A percentile compares a stretch with the other conserved stretches of the same genome.
Evolutionary conservation across 352 stramenopile genomes (phyloP).

Genomic region (Globisporangium cystogenes): DNA sequence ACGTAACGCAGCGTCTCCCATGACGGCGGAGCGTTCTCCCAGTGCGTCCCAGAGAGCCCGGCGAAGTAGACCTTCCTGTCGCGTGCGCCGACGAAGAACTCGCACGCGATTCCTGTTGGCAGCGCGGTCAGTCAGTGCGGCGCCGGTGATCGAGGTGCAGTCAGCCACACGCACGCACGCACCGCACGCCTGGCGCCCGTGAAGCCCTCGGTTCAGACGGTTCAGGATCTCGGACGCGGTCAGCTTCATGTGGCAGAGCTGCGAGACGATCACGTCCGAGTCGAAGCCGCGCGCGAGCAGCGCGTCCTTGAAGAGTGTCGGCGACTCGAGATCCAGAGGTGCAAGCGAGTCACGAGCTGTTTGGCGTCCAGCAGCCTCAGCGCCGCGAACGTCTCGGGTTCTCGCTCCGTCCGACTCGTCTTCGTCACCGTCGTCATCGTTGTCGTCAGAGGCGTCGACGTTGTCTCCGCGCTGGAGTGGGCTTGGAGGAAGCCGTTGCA

Average conservation of each 20-base stretch:
- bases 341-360: not conserved
- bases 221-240: constrained; percentile 48
- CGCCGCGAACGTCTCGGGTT: not conserved
- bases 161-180: constrained; percentile 4
- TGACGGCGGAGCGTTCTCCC: constrained; percentile 25
- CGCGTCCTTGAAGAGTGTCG: constrained; percentile 10
- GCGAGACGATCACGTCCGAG: constrained; percentile 29
- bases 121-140: not conserved
- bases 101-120: constrained; percentile 30
- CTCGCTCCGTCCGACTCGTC: not conserved
- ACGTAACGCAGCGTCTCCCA: constrained; percentile 32
- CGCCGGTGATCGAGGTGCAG: not conserved
- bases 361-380: not conserved
- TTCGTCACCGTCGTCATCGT: constrained; percentile 4
- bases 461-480: not conserved
- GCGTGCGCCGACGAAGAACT: constrained; percentile 45
- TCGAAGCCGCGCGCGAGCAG: constrained; percentile 31
- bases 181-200: constrained; percentile 26
- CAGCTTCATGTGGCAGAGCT: constrained; percentile 52
- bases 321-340: constrained; percentile 11
- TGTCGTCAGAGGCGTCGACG: not conserved
- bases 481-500: not conserved
- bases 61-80: constrained; percentile 35
- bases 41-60: constrained; percentile 40
- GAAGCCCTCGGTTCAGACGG: constrained; percentile 32